These are phyloP conservation scores for Ustilago loliicola DNA, from an alignment of 1,284 basidiomycete species.

Conservation along the genomic window DNA sequence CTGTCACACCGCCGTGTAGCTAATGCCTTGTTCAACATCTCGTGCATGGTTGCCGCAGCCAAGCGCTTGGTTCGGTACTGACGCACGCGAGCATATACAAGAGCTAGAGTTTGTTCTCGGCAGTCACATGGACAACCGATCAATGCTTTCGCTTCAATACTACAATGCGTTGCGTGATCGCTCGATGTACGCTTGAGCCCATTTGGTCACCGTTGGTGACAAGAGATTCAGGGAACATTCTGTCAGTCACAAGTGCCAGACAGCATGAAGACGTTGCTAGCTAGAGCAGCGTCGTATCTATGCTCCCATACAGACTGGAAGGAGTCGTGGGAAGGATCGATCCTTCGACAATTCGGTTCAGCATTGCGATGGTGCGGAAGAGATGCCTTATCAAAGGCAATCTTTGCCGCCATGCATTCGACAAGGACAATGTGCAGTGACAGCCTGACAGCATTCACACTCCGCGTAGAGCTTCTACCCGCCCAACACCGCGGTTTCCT, in stretches of 20 bases:
- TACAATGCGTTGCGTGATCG: not conserved
- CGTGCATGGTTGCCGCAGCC: not conserved
- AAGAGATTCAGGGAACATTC: too few relatives aligned
- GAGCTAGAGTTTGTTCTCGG: constrained; percentile 11
- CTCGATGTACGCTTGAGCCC: too few relatives aligned
- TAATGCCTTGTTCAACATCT: constrained; percentile 4
- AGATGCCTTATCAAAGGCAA: not conserved
- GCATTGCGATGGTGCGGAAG: not conserved
- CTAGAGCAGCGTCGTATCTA: too few relatives aligned
- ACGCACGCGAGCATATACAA: not conserved
- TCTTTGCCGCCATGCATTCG: not conserved
- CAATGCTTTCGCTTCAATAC: not conserved
- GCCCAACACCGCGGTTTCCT: not conserved
- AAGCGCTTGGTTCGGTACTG: not conserved
- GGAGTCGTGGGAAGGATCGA: not conserved
- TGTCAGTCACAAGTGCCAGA: too few relatives aligned
- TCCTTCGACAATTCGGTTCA: too few relatives aligned
- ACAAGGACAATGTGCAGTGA: constrained; percentile 16
- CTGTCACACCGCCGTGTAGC: not conserved
- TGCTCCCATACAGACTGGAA: not conserved
- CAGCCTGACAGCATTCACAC: constrained; percentile 11
- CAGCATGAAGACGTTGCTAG: too few relatives aligned
- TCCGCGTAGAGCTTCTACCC: constrained; percentile 27
- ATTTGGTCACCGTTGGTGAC: too few relatives aligned
- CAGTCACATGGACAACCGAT: not conserved